Base-by-base conservation (phyloP, 768 basidiomycete genomes). In the Lentinus brumalis region DNA sequence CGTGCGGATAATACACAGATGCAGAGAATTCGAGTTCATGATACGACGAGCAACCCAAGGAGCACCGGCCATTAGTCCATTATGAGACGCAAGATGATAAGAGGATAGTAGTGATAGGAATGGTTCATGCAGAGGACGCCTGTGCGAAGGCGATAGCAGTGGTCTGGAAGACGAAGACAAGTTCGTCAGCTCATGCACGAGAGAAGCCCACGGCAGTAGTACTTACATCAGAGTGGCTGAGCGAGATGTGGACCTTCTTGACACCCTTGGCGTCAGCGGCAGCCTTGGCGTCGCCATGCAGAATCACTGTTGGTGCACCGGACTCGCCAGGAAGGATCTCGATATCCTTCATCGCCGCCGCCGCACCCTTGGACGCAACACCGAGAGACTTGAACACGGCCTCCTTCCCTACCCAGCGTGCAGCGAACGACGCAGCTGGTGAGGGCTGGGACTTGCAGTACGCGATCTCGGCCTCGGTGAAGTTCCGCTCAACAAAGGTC, bases 381-480 rank as follows among this genome's bases (percentile, higher is more conserved):
- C 93, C 91, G 1, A 99, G 83, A 5, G 94, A 91, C 79, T 98
- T 98, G 87, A 98, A 98, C 56, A 91, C 86, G 3, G 96, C 96
- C 74, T 98, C 97, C 77, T 98, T 99, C 53, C 94, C 96, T 31
- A 85, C 92, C 96, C 97, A 99, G 57, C 96, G 91, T 39, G 92
- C 96, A 21, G 97, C 96, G 71, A 97, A 95, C 2, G 96, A 98
- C 8, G 97, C 90, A 1, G 83, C 75, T 16, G 92, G 86, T 50
- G 91, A 92, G 2, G 96, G 88, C 69, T 98, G 94, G n/a, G 83
- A 67, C 53, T 78, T 81, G 76, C 96, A 98, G 80, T 98, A 98
- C 11, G 82, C 77, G 66, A 89, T 84, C 77, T 99, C 97, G 26
- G 81, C 86, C 10, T 87, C 85, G 18, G 96, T 98, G 77, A 97